phyloP scores from a whole-genome alignment of 2,329 filamentous ascomycete species.

The Pseudocercospora vitis region DNA sequence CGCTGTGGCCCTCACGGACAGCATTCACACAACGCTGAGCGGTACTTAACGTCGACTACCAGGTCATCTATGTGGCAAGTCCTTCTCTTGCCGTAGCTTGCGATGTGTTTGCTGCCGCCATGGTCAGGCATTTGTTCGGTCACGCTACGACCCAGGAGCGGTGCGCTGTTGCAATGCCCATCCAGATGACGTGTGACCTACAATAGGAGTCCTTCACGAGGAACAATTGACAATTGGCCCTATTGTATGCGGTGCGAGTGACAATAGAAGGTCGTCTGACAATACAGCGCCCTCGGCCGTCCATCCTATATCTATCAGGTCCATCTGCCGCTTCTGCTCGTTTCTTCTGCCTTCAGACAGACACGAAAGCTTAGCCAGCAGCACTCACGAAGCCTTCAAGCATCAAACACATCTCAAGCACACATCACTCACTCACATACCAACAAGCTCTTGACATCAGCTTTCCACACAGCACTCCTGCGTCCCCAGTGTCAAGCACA shows the following conservation, averaged over 20 bases:
- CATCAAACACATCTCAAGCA: background rate
- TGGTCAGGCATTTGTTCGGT: conserved; percentile 1
- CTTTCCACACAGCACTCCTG: background rate
- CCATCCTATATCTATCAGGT: background rate
- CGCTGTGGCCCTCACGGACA: background rate
- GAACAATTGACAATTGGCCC: conserved; percentile 3
- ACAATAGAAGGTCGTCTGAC: conserved; percentile 18
- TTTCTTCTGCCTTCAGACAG: background rate
- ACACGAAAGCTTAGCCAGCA: conserved; percentile 4
- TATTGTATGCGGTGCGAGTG: conserved; percentile 10
- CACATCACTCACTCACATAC: too few species aligned
- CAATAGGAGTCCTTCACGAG: conserved; percentile 18
- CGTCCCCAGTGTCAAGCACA: background rate
- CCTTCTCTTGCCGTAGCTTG: too few species aligned
- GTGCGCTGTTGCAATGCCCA: background rate
- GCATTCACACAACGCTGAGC: background rate
- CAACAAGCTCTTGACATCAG: background rate
- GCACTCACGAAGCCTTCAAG: background rate
- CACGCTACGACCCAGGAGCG: background rate
- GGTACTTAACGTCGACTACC: background rate
- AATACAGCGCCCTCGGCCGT: background rate
- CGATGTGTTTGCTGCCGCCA: too few species aligned
- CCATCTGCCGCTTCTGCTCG: conserved; percentile 5
- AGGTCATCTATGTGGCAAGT: too few species aligned
- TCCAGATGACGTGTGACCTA: conserved; percentile 12